Evolutionary conservation across 1,139 yeast genomes (phyloP).

Genomic region (Hyphopichia khmerensis): DNA sequence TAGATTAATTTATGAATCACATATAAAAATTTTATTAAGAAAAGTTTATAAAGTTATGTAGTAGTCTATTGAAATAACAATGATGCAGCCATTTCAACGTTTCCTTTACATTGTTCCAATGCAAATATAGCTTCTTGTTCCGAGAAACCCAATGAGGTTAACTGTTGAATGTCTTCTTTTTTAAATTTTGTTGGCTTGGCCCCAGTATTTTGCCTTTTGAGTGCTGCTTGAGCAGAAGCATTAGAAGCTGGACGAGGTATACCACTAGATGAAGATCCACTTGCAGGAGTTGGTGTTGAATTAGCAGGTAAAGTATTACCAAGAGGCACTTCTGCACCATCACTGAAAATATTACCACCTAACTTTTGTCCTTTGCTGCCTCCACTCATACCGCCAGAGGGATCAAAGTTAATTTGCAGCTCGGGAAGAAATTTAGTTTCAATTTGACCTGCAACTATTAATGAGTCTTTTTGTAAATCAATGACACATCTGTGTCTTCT

Average conservation of each 20-base stretch:
- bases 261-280: slow-evolving; percentile 12
- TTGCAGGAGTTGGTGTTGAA: slow-evolving; percentile 11
- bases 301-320: slow-evolving; percentile 15
- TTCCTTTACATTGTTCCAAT: slow-evolving; percentile 64
- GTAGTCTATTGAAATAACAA: slow-evolving; percentile 47
- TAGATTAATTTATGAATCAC: no score
- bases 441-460: slow-evolving; percentile 67
- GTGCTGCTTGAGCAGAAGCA: slow-evolving; percentile 29
- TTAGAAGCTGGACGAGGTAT: slow-evolving; percentile 10
- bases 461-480: slow-evolving; percentile 66
- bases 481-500: slow-evolving; percentile 83
- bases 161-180: slow-evolving; percentile 50
- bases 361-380: slow-evolving; percentile 5
- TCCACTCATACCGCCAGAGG: slow-evolving; percentile 17
- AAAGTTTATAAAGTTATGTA: no score
- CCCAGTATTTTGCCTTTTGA: slow-evolving; percentile 22
- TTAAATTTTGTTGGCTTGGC: slow-evolving; percentile 17
- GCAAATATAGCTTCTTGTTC: slow-evolving; percentile 65
- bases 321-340: slow-evolving; percentile 11
- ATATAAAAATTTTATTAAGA: no score
- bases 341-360: slow-evolving; percentile 40
- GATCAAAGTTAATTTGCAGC: slow-evolving; percentile 58
- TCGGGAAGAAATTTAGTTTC: slow-evolving; percentile 75
- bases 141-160: slow-evolving; percentile 71
- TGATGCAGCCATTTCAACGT: slow-evolving; percentile 84